phyloP scores from a whole-genome alignment of 257 asterid genomes.

The Petunia axillaris region DNA sequence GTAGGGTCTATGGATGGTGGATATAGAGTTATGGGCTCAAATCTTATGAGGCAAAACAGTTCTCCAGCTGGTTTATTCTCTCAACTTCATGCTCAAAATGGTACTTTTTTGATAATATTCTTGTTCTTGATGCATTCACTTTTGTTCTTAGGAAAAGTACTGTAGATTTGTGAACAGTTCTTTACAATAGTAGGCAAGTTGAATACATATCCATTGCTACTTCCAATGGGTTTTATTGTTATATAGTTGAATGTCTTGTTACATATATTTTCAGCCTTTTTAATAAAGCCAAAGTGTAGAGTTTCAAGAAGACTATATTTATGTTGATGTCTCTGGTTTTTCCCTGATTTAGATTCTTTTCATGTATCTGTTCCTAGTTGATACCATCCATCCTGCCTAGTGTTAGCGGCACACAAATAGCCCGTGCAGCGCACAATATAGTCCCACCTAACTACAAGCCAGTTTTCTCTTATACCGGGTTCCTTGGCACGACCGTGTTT shows the following conservation, averaged over 20 bases:
- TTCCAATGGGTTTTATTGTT: no score
- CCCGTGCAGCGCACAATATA: no score
- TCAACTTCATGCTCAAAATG: conserved; percentile 57
- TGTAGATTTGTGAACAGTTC: neutral
- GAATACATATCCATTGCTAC: neutral
- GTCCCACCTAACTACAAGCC: no score
- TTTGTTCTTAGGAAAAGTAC: neutral
- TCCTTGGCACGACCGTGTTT: no score
- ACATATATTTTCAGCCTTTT: neutral
- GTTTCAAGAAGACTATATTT: conserved; percentile 8
- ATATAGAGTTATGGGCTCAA: conserved; percentile 37
- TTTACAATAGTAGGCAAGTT: neutral
- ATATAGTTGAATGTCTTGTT: no score
- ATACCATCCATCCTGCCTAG: no score
- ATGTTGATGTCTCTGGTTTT: neutral
- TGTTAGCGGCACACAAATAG: no score
- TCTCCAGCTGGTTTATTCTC: conserved; percentile 77
- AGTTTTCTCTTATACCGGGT: no score
- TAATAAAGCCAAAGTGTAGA: neutral
- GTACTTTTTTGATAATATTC: conserved; percentile 38
- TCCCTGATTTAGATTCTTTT: neutral
- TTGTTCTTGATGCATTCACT: neutral
- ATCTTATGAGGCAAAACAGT: conserved; percentile 67
- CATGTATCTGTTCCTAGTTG: neutral
- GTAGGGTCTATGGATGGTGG: conserved; percentile 35